Evolutionary conservation across 139 green algal genomes (phyloP), one percentile per base, ranked within the genome.

Genomic region (Nannochloris sp.): DNA sequence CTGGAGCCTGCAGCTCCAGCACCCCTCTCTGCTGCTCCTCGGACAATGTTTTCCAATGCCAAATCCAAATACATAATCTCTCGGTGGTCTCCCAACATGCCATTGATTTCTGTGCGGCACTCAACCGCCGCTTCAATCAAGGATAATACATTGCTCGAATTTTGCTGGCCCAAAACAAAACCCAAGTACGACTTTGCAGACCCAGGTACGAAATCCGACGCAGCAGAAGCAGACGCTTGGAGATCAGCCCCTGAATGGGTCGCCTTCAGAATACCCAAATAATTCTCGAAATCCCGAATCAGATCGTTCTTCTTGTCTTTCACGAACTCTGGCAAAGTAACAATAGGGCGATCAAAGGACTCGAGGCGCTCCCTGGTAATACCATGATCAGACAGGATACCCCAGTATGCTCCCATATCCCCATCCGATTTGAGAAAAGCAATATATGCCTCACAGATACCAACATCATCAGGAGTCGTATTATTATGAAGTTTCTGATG

Each of bases 11-110:
- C 67, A 29, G 50, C 46, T 43, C 71, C 78, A 12, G 73, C 77
- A 25, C 76, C 80, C 33, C 87, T 67, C 78, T 95, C 89, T 16
- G 87, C 84, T 23, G 85, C 86, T 17, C 66, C 61, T 14, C 91
- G 66, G 28, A 90, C 83, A 53, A 85, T 77, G 53, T 85, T 81
- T 82, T 98, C 93, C 58, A 99, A 79, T 6, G 93, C 88, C 46
- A 98, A 72, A 76, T 98, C 93, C 30, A 99, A 74, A 78, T 98
- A 99, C 62, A 99, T 77, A 69, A 96, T 59, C 59, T 98, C 93
- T 30, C 77, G 67, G 68, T 87, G 79, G 68, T 69, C 77, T 4
- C 75, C 59, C 48, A 93, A 62, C 3, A 72, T 45, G 20, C 66
- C 64, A 5, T 73, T 67, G 55, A 98, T 74, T 81, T 95, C 89